phyloP scores from a whole-genome alignment of 768 basidiomycete species.

The Lactifluus rugatus region DNA sequence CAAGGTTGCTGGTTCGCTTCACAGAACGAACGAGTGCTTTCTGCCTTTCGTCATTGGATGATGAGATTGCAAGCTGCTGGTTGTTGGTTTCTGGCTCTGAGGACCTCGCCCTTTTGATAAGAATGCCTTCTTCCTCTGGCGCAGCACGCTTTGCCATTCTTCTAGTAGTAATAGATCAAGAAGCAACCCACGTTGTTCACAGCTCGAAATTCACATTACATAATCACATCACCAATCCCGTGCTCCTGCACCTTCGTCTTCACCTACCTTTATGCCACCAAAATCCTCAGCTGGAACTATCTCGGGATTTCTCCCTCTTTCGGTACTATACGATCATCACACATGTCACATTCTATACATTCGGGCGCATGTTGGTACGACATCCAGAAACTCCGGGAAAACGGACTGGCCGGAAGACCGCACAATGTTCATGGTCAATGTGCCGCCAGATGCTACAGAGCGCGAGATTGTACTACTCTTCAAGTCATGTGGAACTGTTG shows the following conservation, averaged over 20 bases:
- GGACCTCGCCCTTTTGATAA: slow-evolving; percentile 55
- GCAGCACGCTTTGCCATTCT: slow-evolving; percentile 65
- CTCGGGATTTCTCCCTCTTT: slow-evolving; percentile 42
- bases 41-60: slow-evolving; percentile 57
- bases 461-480: slow-evolving; percentile 73
- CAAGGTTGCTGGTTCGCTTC: slow-evolving; percentile 85
- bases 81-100: slow-evolving; percentile 34
- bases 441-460: slow-evolving; percentile 82
- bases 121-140: slow-evolving; percentile 41
- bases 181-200: too few species aligned
- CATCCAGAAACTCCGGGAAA: slow-evolving; percentile 28
- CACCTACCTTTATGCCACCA: background rate
- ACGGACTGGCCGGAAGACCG: slow-evolving; percentile 41
- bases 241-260: too few species aligned
- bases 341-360: slow-evolving; percentile 70
- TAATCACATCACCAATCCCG: background rate
- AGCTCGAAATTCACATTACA: background rate
- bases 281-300: slow-evolving; percentile 16
- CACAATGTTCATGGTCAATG: slow-evolving; percentile 81
- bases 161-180: background rate
- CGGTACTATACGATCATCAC: slow-evolving; percentile 30
- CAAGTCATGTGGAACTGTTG: slow-evolving; percentile 65
- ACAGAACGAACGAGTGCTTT: slow-evolving; percentile 78
- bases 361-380: slow-evolving; percentile 44
- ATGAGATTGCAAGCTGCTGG: slow-evolving; percentile 72